These are phyloP conservation scores for Silene latifolia DNA, from an alignment of 148 eudicot genomes.

Conservation along the genomic window DNA sequence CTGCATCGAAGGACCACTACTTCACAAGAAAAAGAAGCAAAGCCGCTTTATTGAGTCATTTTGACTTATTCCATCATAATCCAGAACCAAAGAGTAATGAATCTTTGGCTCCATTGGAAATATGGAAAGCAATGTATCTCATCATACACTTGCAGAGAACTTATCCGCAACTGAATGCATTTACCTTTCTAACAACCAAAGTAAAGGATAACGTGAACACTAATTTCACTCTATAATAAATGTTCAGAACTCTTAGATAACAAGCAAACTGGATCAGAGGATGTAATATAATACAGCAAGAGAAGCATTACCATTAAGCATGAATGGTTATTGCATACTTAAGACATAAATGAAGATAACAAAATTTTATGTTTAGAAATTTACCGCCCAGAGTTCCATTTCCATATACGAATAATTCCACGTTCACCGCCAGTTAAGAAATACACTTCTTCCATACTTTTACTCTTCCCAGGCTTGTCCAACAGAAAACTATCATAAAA, in stretches of 20 bases:
- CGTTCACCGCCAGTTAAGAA: constrained; percentile 94
- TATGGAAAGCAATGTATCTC: too few relatives aligned
- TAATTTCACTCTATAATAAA: neutral
- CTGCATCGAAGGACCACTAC: too few relatives aligned
- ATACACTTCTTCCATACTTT: constrained; percentile 35
- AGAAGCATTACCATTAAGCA: constrained; percentile 5
- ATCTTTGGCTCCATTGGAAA: too few relatives aligned
- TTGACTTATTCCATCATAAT: too few relatives aligned
- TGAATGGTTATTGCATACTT: neutral
- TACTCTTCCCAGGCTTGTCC: constrained; percentile 41
- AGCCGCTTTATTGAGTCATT: too few relatives aligned
- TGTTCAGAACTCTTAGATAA: neutral
- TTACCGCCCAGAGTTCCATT: constrained; percentile 88
- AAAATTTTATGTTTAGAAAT: neutral
- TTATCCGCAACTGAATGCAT: neutral
- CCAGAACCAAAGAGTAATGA: too few relatives aligned
- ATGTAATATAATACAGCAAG: neutral
- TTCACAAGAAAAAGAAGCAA: too few relatives aligned
- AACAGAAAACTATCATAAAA: constrained; percentile 45
- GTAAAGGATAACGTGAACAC: neutral
- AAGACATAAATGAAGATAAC: neutral
- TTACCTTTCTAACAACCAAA: neutral
- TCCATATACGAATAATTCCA: constrained; percentile 92
- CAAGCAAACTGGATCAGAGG: constrained; percentile 3
- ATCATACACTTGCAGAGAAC: neutral